Conservation (phyloP, 345 rosid species). For the Moricandia arvensis region DNA sequence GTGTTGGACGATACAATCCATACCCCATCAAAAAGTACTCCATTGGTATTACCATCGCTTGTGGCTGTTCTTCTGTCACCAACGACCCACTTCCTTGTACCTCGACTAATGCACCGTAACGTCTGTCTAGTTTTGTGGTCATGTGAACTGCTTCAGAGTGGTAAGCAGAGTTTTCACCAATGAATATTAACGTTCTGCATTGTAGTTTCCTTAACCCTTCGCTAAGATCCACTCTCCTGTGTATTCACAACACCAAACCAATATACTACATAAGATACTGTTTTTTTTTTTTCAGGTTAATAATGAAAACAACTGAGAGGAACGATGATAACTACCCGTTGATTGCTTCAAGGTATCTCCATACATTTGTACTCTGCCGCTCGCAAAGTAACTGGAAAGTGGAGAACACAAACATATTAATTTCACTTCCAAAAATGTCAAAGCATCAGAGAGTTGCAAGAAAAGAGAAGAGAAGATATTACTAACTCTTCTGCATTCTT, state of each 20-base stretch:
- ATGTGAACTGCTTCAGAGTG: constrained; percentile 80
- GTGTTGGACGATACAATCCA: constrained; percentile 68
- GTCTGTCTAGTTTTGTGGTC: constrained; percentile 77
- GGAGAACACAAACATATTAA: constrained; percentile 21
- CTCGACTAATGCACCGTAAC: constrained; percentile 89
- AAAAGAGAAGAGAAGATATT: background rate
- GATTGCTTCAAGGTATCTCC: constrained; percentile 86
- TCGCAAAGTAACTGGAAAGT: constrained; percentile 68
- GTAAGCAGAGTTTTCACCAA: constrained; percentile 85
- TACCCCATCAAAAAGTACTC: constrained; percentile 88
- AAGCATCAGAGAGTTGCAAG: background rate
- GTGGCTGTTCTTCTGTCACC: constrained; percentile 98
- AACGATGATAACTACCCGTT: constrained; percentile 49
- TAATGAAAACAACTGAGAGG: background rate
- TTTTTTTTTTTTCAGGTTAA: background rate
- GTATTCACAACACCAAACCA: background rate
- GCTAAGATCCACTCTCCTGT: constrained; percentile 85
- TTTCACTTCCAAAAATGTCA: constrained; percentile 3
- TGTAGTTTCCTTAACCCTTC: constrained; percentile 67
- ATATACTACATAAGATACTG: background rate
- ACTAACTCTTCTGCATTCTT: constrained; percentile 82
- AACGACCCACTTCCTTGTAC: constrained; percentile 93
- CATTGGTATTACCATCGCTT: constrained; percentile 91
- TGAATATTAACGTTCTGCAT: constrained; percentile 85
- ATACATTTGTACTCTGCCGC: constrained; percentile 72